Evolutionary conservation across 148 eudicot species (phyloP), one percentile per base, ranked within the genome.

Genomic region (Vaccinium myrtillus): DNA sequence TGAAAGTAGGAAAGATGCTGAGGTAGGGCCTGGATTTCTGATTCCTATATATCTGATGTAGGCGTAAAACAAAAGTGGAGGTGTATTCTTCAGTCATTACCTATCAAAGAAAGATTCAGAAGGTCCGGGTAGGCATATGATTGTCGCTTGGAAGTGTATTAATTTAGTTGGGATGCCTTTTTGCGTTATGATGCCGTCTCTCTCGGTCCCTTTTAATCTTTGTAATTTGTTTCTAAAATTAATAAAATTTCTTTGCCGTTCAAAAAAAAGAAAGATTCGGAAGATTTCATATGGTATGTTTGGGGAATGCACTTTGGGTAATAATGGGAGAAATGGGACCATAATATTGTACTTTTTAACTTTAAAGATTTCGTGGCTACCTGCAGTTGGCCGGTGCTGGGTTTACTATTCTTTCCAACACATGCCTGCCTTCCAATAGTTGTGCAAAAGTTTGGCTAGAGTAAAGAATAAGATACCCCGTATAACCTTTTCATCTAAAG

Each of bases 371-470:
- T 61, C 25, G 11, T 61, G 27, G 69, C 69, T 7, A 61, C 69
- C 69, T 21, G 69, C 69, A n/a, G 69, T 63, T 63, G 69, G 69
- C 69, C 69, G 69, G 69, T 61, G 69, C 69, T 21, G 69, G 69
- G 27, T 8, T 61, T 61, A 63, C 69, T 8, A 21, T n/a, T 10
- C 69, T 61, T 8, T n/a, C 27, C 69, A n/a, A 63, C 69, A 10
- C n/a, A 8, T 63, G 27, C 27, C 27, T 63, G 67, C 65, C 25
- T 63, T 21, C 27, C 69, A 9, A 8, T 9, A n/a, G n/a, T n/a
- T 63, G 69, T n/a, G 27, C 12, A 21, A 63, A 63, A 63, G 63
- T 58, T 56, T 58, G 63, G 5, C 63, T 58, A 18, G 19, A 58
- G 59, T 16, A 58, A 58, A 18, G 18, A 58, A 58, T 56, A 18